Evolutionary conservation across 1,284 basidiomycete species (phyloP), one percentile per base, ranked within the genome.

Genomic region (Calocybe gambosa): DNA sequence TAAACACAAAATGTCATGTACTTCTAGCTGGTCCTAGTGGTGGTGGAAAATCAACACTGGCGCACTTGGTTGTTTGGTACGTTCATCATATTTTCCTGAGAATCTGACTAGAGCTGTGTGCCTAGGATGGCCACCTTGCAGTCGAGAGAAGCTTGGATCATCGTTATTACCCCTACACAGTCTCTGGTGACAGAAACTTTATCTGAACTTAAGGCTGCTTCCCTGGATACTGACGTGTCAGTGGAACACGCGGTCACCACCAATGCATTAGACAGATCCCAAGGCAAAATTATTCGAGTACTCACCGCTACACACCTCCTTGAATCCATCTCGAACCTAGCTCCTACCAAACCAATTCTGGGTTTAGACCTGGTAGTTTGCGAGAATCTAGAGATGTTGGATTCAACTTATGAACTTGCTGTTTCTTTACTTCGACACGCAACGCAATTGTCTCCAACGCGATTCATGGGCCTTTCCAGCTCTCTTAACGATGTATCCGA

Each of bases 341-440:
- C 58, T 52, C 52, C 57, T 23, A 59, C 54, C 50, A 51, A 43
- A 39, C 62, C 70, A 19, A 56, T 78, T 6, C 58, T 62, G 0
- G 67, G 68, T 33, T 68, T 92, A 16, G 70, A 75, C 46, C 64
- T 96, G 26, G 78, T 94, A 21, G 60, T 98, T 1, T 84, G 87
- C 47, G 93, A 98, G 55, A 86, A 89, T 57, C 67, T 99, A 16
- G 92, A 99, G 57, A 78, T 89, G 21, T 71, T 99, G 39, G 82
- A 92, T 58, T 68, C 83, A 1, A 66, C 72, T 1, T 98, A 96
- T 66, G 97, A 99, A 62, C 74, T 97, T 4, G 80, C 77, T 2
- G 61, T 96, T 19, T 80, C 90, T 9, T 66, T 86, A 7, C 73
- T 90, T 2, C 74, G 81, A 16, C 76, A 82, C 43, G 73, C 77